phyloP scores from a whole-genome alignment of 2,329 filamentous ascomycete species.

The Pseudocercospora pini-densiflorae region DNA sequence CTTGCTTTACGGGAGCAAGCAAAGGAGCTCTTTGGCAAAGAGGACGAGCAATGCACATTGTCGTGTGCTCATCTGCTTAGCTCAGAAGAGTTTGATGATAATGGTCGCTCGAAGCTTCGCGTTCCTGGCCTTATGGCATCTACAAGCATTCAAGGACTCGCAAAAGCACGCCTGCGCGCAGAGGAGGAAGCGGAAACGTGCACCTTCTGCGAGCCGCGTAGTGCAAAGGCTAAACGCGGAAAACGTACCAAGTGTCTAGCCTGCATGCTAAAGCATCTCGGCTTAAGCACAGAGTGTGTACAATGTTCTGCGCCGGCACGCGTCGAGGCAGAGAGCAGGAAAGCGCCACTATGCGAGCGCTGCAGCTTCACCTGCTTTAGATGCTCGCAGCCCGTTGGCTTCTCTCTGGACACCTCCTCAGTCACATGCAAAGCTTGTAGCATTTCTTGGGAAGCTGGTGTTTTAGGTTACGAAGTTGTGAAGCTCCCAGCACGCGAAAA shows the following conservation, averaged over 20 bases:
- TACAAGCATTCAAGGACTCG: not conserved
- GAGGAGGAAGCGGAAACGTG: slow-evolving; percentile 14
- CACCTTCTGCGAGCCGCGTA: slow-evolving; percentile 1
- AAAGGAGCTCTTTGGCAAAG: slow-evolving; percentile 1
- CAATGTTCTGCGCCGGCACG: slow-evolving; percentile 24
- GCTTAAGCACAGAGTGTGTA: slow-evolving; percentile 23
- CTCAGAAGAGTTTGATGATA: slow-evolving; percentile 45
- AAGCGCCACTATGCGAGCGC: slow-evolving; percentile 43
- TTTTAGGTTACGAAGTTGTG: slow-evolving; percentile 45
- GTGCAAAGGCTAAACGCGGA: slow-evolving; percentile 4
- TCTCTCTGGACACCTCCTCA: slow-evolving; percentile 26
- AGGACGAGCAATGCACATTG: slow-evolving; percentile 32
- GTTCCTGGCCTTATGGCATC: slow-evolving; percentile 45
- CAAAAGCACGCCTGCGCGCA: not conserved
- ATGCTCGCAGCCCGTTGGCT: slow-evolving; percentile 37
- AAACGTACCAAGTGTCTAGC: slow-evolving; percentile 13
- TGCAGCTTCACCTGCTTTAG: slow-evolving; percentile 51
- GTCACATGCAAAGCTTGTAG: slow-evolving; percentile 41
- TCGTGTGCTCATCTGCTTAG: slow-evolving; percentile 39
- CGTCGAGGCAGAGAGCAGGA: slow-evolving; percentile 14
- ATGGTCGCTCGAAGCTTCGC: slow-evolving; percentile 45
- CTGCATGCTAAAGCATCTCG: slow-evolving; percentile 20
- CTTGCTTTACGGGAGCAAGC: slow-evolving; percentile 22
- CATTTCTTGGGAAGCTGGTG: slow-evolving; percentile 44
- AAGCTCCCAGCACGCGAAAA: not conserved